These are phyloP conservation scores for Diaporthe sp. DNA, from an alignment of 2,329 filamentous ascomycete genomes.

Conservation along the genomic window DNA sequence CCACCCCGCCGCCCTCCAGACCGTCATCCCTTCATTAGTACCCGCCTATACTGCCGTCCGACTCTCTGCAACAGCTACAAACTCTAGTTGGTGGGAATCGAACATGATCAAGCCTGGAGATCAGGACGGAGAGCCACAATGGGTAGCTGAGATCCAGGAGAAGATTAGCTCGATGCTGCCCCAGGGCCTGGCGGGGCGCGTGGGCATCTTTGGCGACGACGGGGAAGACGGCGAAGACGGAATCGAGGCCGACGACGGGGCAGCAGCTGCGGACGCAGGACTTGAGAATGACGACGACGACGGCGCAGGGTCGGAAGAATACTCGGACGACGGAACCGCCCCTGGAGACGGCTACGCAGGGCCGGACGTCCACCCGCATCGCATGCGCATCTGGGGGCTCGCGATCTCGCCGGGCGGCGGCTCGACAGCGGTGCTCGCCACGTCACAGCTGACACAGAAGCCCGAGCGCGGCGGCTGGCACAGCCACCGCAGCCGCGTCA, in stretches of 20 bases:
- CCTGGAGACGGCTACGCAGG: conserved; percentile 49
- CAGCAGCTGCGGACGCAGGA: conserved; percentile 49
- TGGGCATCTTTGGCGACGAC: conserved; percentile 50
- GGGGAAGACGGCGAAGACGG: conserved; percentile 47
- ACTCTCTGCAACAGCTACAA: conserved; percentile 65
- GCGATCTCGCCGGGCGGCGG: conserved; percentile 65
- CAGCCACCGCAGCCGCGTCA: conserved; percentile 53
- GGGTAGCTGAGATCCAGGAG: conserved; percentile 63
- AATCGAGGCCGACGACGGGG: conserved; percentile 46
- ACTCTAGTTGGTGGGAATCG: conserved; percentile 67
- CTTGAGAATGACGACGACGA: conserved; percentile 46
- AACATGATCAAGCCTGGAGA: conserved; percentile 52
- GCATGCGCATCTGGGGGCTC: conserved; percentile 68
- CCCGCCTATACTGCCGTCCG: conserved; percentile 68
- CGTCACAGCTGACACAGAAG: conserved; percentile 63
- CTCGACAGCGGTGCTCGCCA: conserved; percentile 65
- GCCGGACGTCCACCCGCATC: conserved; percentile 62
- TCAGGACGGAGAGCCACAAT: conserved; percentile 52
- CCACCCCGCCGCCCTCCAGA: conserved; percentile 52
- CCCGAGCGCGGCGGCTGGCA: conserved; percentile 59
- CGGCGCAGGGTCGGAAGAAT: conserved; percentile 50
- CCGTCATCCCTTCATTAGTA: conserved; percentile 48
- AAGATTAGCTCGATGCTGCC: conserved; percentile 61
- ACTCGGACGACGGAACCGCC: conserved; percentile 50
- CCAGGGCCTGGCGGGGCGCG: conserved; percentile 59